A percentile compares a stretch with the other conserved stretches of the same genome.
These are phyloP conservation scores for Lolium multiflorum DNA, from an alignment of 176 grass and related monocot species.

Conservation along the genomic window DNA sequence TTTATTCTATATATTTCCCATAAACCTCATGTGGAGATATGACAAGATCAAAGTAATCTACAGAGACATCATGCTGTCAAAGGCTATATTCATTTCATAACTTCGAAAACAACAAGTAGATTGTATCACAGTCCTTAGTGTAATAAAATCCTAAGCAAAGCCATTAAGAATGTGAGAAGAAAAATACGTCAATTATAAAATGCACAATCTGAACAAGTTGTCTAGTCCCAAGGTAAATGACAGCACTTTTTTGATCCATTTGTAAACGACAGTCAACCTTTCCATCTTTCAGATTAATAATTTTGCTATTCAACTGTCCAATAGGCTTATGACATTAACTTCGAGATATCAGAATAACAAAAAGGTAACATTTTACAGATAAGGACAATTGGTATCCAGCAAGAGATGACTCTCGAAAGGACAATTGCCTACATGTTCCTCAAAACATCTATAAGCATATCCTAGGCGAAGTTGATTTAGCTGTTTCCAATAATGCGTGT, in stretches of 20 bases:
- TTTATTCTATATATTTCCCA: conserved; percentile 13
- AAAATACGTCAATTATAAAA: background rate
- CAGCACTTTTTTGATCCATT: background rate
- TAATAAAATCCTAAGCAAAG: conserved; percentile 8
- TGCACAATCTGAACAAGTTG: background rate
- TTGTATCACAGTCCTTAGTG: background rate
- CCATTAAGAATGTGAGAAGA: background rate
- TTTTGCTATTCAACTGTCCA: conserved; percentile 16
- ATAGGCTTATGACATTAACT: background rate
- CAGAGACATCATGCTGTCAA: background rate
- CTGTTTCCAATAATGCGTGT: too few species aligned
- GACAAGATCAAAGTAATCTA: background rate
- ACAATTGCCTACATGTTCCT: background rate
- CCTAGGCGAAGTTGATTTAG: conserved; percentile 3
- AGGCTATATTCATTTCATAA: background rate
- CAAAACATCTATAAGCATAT: conserved; percentile 18
- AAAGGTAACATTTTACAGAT: background rate
- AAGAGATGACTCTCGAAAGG: background rate
- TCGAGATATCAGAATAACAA: background rate
- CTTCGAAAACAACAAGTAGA: background rate
- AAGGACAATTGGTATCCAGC: background rate
- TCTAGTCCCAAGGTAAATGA: background rate
- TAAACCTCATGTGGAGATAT: conserved; percentile 1
- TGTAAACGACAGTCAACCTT: background rate
- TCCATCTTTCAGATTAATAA: conserved; percentile 8